Conservation (phyloP, 768 basidiomycete species). For the Suillus subalutaceus region DNA sequence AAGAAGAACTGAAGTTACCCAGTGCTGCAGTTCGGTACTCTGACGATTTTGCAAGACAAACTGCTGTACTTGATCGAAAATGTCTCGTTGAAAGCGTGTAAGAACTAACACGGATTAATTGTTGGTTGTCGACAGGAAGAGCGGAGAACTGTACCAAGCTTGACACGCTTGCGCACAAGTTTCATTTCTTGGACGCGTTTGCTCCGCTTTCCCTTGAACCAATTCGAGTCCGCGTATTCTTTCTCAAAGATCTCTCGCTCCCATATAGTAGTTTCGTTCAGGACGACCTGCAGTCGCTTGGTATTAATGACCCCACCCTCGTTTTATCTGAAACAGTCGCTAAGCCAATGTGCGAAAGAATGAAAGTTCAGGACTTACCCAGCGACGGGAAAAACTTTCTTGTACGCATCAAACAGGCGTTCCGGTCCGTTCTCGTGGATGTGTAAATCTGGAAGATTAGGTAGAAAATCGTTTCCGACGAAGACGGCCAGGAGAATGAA, state of each 20-base stretch:
- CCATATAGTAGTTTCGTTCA: conserved; percentile 87
- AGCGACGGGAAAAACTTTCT: conserved; percentile 82
- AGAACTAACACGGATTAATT: conserved; percentile 46
- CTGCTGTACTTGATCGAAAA: conserved; percentile 77
- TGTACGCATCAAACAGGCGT: conserved; percentile 92
- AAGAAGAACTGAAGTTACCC: not conserved
- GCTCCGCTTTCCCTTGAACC: conserved; percentile 92
- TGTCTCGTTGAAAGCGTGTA: conserved; percentile 70
- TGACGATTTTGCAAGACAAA: conserved; percentile 62
- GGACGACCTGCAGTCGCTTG: conserved; percentile 77
- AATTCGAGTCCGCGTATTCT: conserved; percentile 87
- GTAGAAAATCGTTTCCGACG: conserved; percentile 97
- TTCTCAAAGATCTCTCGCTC: conserved; percentile 91
- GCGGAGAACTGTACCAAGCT: conserved; percentile 56
- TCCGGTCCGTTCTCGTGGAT: conserved; percentile 98
- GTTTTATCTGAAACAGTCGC: conserved; percentile 63
- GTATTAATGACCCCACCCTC: conserved; percentile 84
- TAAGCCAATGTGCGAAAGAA: conserved; percentile 10
- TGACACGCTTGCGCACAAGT: conserved; percentile 54
- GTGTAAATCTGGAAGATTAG: conserved; percentile 94
- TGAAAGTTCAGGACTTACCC: conserved; percentile 41
- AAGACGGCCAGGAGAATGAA: conserved; percentile 97
- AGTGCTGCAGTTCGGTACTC: conserved; percentile 45
- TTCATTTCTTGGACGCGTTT: conserved; percentile 73
- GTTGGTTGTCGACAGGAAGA: not conserved